Percentiles rank a stretch among this genome's conserved stretches.
Conservation (phyloP, 768 basidiomycete genomes). For the Clathrus columnatus region DNA sequence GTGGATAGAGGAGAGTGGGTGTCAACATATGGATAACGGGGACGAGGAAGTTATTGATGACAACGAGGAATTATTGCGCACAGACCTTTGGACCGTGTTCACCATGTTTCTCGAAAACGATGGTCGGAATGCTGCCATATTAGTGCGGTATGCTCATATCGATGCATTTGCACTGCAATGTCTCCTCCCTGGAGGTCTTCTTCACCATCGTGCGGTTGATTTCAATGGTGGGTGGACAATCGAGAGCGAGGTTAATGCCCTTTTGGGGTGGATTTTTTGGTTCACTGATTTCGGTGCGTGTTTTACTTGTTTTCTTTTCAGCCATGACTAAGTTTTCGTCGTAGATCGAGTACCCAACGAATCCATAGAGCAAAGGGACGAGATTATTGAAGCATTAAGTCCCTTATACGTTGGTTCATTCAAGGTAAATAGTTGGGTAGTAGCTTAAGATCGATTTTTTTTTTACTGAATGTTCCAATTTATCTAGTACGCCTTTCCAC, state of each 20-base stretch:
- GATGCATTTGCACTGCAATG: slow-evolving; percentile 37
- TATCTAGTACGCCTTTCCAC: slow-evolving; percentile 1
- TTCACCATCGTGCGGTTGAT: slow-evolving; percentile 31
- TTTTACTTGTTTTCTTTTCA: slow-evolving; percentile 2
- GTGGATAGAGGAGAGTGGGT: neutral
- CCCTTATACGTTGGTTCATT: neutral
- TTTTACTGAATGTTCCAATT: neutral
- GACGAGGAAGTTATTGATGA: neutral
- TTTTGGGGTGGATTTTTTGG: slow-evolving; percentile 60
- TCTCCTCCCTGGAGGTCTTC: slow-evolving; percentile 28
- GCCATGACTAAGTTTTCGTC: neutral
- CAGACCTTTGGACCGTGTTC: slow-evolving; percentile 41
- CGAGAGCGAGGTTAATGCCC: slow-evolving; percentile 39
- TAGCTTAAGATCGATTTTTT: slow-evolving; percentile 21
- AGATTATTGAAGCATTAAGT: slow-evolving; percentile 17
- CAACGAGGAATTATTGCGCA: neutral
- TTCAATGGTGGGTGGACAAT: slow-evolving; percentile 45
- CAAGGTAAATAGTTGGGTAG: slow-evolving; percentile 24
- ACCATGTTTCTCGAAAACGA: slow-evolving; percentile 61
- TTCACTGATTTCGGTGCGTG: slow-evolving; percentile 42
- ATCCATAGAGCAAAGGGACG: slow-evolving; percentile 18
- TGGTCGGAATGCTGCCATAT: slow-evolving; percentile 51
- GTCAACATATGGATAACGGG: neutral
- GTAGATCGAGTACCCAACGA: slow-evolving; percentile 25
- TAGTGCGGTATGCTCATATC: slow-evolving; percentile 40